Evolutionary conservation across 1,284 basidiomycete genomes (phyloP), one percentile per base, ranked within the genome.

Genomic region (Cerrena zonata): DNA sequence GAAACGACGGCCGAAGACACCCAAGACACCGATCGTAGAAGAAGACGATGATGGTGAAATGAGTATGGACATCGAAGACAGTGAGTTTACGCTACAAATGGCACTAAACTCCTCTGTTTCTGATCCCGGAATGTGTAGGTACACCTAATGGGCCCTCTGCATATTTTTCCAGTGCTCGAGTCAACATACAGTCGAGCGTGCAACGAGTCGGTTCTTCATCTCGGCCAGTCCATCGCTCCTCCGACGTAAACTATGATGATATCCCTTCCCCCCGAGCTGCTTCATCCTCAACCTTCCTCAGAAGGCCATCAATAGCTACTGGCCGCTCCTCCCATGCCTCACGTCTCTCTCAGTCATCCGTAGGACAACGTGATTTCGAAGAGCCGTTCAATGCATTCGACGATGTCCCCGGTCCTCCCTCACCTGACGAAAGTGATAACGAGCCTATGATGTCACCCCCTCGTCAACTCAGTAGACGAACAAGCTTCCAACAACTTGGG

Each of bases 21-120:
- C 56, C 45, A 65, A 59, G 58, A 66, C 70, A 7, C 66, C 68
- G 30, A 59, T 65, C 15, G 53, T 53, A 13, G 66, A 70, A 36
- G 50, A 69, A 19, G 80, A 86, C 36, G 82, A 80, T 55, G 68
- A 84, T 53, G 86, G 83, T 3, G 84, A 86, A 59, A 78, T 80
- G 72, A 80, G 79, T 13, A 89, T 89, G 82, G 82, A 84, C 26
- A 57, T 88, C 24, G 82, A 79, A 24, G 74, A 77, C 49, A 75
- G 74, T 68, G 74, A 81, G 74, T 76, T 55, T 62, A 61, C 10
- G 40, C 25, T 23, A 27, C 47, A 24, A 24, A 13, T 41, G 53
- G 59, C 53, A 62, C 51, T 53, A 54, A 43, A 45, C 24, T 11
- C n/a, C 42, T 41, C 39, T 55, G 46, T 51, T 26, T 40, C 44